Percentiles rank a stretch among this genome's conserved stretches.
Evolutionary conservation across 2,329 filamentous ascomycete genomes (phyloP).

Genomic region (Bipolaris zeicola): DNA sequence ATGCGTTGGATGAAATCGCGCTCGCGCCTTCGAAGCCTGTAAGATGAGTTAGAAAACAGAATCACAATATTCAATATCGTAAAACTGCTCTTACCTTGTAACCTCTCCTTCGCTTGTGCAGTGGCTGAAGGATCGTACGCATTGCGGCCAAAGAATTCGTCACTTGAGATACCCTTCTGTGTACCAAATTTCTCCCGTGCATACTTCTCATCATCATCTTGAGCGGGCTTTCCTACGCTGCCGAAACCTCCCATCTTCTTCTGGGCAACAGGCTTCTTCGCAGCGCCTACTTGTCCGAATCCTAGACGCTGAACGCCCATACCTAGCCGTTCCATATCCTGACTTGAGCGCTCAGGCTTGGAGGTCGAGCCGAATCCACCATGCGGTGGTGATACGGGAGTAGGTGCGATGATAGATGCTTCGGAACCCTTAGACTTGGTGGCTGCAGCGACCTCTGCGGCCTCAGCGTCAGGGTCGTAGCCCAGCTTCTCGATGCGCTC

Average conservation of each 20-base stretch:
- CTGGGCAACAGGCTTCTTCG: conserved; percentile 60
- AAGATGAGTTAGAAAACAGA: conserved; percentile 5
- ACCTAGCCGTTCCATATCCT: conserved; percentile 85
- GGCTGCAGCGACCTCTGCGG: conserved; percentile 45
- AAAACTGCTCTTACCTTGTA: conserved; percentile 59
- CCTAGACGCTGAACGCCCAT: conserved; percentile 87
- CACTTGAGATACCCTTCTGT: conserved; percentile 96
- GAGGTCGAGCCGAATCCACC: conserved; percentile 67
- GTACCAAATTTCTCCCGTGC: conserved; percentile 85
- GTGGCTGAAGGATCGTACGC: conserved; percentile 80
- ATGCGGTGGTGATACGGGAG: conserved; percentile 71
- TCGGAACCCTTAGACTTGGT: conserved; percentile 53
- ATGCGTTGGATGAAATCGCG: conserved; percentile 93
- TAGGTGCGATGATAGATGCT: conserved; percentile 71
- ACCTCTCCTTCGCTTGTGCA: conserved; percentile 81
- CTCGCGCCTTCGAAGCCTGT: conserved; percentile 86
- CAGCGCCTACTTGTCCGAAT: conserved; percentile 80
- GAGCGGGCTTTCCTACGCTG: conserved; percentile 73
- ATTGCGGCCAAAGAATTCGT: conserved; percentile 97
- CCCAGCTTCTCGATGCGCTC: conserved; percentile 94
- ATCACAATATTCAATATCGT: not conserved
- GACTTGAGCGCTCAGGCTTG: conserved; percentile 62
- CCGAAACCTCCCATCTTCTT: conserved; percentile 91
- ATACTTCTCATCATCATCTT: conserved; percentile 78
- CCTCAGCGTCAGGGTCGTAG: conserved; percentile 89